Conservation (phyloP, 2,329 filamentous ascomycete species). For the Beauveria sp. region DNA sequence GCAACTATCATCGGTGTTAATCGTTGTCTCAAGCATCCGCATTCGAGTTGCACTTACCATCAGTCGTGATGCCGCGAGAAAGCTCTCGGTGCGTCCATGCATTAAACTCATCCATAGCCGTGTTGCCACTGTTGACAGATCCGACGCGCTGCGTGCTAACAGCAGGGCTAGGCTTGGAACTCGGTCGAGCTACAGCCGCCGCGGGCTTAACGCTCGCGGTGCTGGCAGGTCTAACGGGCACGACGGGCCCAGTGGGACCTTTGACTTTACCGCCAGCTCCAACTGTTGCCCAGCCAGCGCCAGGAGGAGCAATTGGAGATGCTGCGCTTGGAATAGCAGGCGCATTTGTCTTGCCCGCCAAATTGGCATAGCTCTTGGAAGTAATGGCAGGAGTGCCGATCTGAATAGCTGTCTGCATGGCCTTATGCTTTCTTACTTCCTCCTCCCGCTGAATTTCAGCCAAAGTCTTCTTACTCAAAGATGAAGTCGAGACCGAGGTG, state of each 20-base stretch:
- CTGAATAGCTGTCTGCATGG: slow-evolving; percentile 43
- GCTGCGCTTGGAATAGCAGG: slow-evolving; percentile 25
- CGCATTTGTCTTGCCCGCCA: slow-evolving; percentile 64
- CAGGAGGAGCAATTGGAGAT: slow-evolving; percentile 32
- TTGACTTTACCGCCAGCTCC: slow-evolving; percentile 91
- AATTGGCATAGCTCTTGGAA: slow-evolving; percentile 89
- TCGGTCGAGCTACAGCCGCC: slow-evolving; percentile 42
- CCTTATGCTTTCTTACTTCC: slow-evolving; percentile 77
- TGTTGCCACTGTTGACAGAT: slow-evolving; percentile 30
- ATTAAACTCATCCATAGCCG: slow-evolving; percentile 81
- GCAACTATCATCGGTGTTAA: slow-evolving; percentile 48
- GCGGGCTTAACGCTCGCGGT: slow-evolving; percentile 33
- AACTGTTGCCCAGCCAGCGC: slow-evolving; percentile 81
- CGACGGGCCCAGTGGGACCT: slow-evolving; percentile 53
- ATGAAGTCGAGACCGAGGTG: slow-evolving; percentile 9
- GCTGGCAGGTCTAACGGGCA: slow-evolving; percentile 38
- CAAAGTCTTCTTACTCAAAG: slow-evolving; percentile 71
- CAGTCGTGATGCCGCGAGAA: slow-evolving; percentile 57
- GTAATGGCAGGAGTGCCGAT: slow-evolving; percentile 38
- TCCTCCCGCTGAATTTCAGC: slow-evolving; percentile 97
- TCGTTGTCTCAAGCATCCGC: neutral
- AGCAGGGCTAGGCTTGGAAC: slow-evolving; percentile 37
- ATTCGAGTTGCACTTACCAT: slow-evolving; percentile 36
- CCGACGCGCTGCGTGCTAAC: neutral
- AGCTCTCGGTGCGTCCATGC: slow-evolving; percentile 86